Conservation (phyloP, 345 rosid species). For the Cardamine resedifolia region DNA sequence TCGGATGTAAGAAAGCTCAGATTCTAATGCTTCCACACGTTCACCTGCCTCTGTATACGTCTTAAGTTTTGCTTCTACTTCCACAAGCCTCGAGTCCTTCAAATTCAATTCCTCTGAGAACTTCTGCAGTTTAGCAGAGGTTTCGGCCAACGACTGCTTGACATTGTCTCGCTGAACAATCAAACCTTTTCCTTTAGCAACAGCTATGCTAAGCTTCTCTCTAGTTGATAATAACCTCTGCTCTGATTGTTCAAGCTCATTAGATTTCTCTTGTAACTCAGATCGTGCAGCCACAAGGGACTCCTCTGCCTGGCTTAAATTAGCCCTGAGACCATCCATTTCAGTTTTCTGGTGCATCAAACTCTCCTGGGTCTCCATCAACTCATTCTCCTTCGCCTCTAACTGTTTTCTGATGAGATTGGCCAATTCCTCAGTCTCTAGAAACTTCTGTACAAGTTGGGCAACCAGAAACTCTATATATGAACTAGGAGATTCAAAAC, state of each 20-base stretch:
- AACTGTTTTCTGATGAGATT: conserved; percentile 41
- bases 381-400: conserved; percentile 49
- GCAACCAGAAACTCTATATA: conserved; percentile 62
- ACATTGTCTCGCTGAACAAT: conserved; percentile 78
- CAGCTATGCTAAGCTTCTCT: conserved; percentile 97
- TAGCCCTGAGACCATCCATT: conserved; percentile 53
- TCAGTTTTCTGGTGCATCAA: conserved; percentile 62
- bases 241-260: conserved; percentile 82
- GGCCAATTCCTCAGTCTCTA: conserved; percentile 48
- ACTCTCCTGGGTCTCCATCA: conserved; percentile 53
- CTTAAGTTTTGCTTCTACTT: conserved; percentile 72
- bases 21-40: conserved; percentile 89
- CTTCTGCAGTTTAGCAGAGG: conserved; percentile 71
- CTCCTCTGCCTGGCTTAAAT: conserved; percentile 54
- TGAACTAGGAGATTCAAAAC: conserved; percentile 43
- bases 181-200: conserved; percentile 92
- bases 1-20: conserved; percentile 97
- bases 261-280: conserved; percentile 56
- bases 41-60: conserved; percentile 83
- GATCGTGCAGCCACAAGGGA: conserved; percentile 46
- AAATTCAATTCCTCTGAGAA: conserved; percentile 68
- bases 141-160: conserved; percentile 72
- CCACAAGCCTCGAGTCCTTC: conserved; percentile 69
- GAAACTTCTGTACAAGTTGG: conserved; percentile 62
- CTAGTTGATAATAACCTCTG: conserved; percentile 75